A percentile compares a stretch with the other conserved stretches of the same genome.
These are phyloP conservation scores for Coniochaeta sp. DNA, from an alignment of 2,329 filamentous ascomycete species.

Conservation along the genomic window DNA sequence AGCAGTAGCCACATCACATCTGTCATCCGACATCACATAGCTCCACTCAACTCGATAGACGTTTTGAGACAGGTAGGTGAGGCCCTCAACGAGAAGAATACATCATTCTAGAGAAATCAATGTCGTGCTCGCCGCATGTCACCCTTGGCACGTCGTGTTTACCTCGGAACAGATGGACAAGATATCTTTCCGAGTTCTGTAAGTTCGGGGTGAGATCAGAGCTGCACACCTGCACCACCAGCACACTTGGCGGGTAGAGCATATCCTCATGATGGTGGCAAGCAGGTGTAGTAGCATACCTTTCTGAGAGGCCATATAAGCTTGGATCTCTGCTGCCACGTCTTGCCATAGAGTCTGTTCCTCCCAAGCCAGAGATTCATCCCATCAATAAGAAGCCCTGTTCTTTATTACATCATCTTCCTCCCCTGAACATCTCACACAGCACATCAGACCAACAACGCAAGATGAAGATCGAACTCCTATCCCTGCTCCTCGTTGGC, in stretches of 20 bases:
- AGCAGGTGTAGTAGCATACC: neutral
- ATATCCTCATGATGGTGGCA: neutral
- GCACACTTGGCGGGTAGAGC: neutral
- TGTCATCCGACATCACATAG: neutral
- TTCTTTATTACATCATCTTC: neutral
- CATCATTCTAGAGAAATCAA: too few species aligned
- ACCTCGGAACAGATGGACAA: neutral
- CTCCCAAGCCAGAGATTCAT: neutral
- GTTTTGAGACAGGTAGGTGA: neutral
- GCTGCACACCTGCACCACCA: neutral
- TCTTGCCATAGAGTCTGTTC: neutral
- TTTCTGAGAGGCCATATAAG: neutral
- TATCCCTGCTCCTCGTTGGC: slow-evolving; percentile 4
- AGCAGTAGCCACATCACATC: neutral
- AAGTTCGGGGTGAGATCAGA: neutral
- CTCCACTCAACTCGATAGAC: neutral
- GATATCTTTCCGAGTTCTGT: neutral
- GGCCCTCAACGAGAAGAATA: too few species aligned
- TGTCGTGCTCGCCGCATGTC: neutral
- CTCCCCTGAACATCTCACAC: neutral
- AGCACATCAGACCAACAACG: neutral
- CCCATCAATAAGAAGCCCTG: neutral
- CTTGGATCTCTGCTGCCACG: neutral
- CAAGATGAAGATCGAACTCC: slow-evolving; percentile 6
- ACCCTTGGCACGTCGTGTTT: neutral